phyloP scores from a whole-genome alignment of 2,329 filamentous ascomycete species.

The Xenosphaeropsis pyriputrescens region DNA sequence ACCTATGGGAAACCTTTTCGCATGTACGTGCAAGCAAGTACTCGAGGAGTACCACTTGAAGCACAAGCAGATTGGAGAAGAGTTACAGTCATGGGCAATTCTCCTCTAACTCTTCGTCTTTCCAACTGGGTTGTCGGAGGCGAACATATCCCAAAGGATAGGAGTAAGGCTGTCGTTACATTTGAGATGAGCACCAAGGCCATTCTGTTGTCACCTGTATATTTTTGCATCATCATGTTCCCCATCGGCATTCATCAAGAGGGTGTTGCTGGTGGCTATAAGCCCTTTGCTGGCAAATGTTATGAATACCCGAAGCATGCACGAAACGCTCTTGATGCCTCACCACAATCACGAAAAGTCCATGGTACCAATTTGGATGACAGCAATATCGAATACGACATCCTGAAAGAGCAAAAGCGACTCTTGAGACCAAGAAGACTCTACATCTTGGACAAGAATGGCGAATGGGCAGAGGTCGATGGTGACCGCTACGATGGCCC shows the following conservation, averaged over 20 bases:
- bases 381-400: neutral
- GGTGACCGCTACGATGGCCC: neutral
- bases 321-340: neutral
- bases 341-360: neutral
- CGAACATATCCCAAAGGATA: neutral
- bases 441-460: neutral
- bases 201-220: too few relatives aligned
- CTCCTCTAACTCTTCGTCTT: neutral
- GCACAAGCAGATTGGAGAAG: neutral
- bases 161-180: neutral
- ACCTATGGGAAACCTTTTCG: conserved; percentile 1
- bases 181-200: neutral
- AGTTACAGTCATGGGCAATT: neutral
- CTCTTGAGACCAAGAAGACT: neutral
- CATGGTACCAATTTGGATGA: neutral
- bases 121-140: neutral
- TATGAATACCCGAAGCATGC: conserved; percentile 1
- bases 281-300: neutral
- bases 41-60: neutral
- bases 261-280: neutral
- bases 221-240: neutral
- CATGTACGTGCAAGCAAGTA: neutral
- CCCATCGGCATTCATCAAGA: neutral
- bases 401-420: neutral
- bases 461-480: neutral